Base-by-base conservation (phyloP, 345 rosid genomes). In the Kernera saxatilis region DNA sequence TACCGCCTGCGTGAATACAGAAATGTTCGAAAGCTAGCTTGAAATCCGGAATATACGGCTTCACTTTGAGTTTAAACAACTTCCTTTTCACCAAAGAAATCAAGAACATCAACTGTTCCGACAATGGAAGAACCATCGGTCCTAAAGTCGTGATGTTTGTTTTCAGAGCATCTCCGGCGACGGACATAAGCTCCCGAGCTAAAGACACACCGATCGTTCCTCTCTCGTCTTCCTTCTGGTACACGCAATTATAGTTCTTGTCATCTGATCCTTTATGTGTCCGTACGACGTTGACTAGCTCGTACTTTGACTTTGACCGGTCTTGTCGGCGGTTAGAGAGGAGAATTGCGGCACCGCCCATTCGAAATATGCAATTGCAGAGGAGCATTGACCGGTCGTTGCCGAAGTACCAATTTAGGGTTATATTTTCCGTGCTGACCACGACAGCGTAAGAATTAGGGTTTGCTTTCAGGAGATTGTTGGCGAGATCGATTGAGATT, bases 271-370 rank as follows among this genome's bases (percentile, higher is more conserved):
- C 98, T 69, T 84, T 87, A 56, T 93, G 98, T 56, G 97, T 93
- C 14, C 98, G 79, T 21, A 93, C 90, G 5, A 88, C 69, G 83
- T 90, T 96, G 59, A 82, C 84, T 21, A 93, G 81, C 77, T 88
- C 69, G 77, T 93, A 93, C 80, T 93, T 93, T 64, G 98, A 83
- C 39, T 81, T 78, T 11, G 53, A 30, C 43, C 77, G 68, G 77
- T 93, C 98, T n/a, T 65, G 19, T 0, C 78, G 36, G 48, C 86
- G 79, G 82, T 87, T 90, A 2, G 97, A 86, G 32, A 93, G 85
- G 17, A 93, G 96, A 26, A 87, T 80, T 4, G 98, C 98, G 7
- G 97, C 97, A 10, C 92, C 93, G 0, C 98, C 98, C 97, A 93
- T 93, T 2, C 98, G 89, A 70, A 93, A 93, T 17, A 90, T 81